phyloP scores from a whole-genome alignment of 306 rosid genomes.

The Castanopsis chinensis region DNA sequence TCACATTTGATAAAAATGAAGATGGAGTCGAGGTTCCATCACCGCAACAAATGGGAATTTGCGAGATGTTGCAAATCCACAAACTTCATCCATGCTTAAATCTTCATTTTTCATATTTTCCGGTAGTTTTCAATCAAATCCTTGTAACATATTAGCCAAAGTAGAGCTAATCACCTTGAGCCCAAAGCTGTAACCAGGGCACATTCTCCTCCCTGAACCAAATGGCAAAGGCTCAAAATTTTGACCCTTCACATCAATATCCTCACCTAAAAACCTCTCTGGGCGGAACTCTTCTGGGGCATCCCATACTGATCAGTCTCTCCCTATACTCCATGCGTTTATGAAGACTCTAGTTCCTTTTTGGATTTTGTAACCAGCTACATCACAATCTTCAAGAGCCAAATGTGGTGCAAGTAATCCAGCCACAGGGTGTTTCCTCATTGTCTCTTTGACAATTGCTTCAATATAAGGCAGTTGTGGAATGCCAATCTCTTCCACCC shows the following conservation, averaged over 20 bases:
- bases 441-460: slow-evolving; percentile 35
- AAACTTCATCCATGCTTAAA: slow-evolving; percentile 30
- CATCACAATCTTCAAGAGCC: slow-evolving; percentile 29
- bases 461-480: slow-evolving; percentile 33
- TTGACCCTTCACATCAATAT: slow-evolving; percentile 33
- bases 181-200: slow-evolving; percentile 7
- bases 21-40: slow-evolving; percentile 24
- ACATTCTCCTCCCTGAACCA: slow-evolving; percentile 38
- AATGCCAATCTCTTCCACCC: slow-evolving; percentile 38
- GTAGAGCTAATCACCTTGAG: not conserved
- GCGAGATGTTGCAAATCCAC: slow-evolving; percentile 14
- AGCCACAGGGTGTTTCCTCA: slow-evolving; percentile 34
- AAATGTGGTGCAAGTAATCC: slow-evolving; percentile 30
- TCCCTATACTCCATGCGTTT: slow-evolving; percentile 36
- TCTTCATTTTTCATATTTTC: not conserved
- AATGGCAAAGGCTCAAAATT: slow-evolving; percentile 32
- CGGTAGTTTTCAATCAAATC: slow-evolving; percentile 2
- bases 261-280: slow-evolving; percentile 27
- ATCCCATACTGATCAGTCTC: slow-evolving; percentile 29
- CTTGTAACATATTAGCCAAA: slow-evolving; percentile 30
- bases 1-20: slow-evolving; percentile 14
- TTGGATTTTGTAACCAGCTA: slow-evolving; percentile 11
- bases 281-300: slow-evolving; percentile 23
- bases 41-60: slow-evolving; percentile 25
- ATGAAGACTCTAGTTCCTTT: slow-evolving; percentile 23